A percentile compares a stretch with the other conserved stretches of the same genome.
These are phyloP conservation scores for Colletotrichum sp. DNA, from an alignment of 2,329 filamentous ascomycete species.

Conservation along the genomic window DNA sequence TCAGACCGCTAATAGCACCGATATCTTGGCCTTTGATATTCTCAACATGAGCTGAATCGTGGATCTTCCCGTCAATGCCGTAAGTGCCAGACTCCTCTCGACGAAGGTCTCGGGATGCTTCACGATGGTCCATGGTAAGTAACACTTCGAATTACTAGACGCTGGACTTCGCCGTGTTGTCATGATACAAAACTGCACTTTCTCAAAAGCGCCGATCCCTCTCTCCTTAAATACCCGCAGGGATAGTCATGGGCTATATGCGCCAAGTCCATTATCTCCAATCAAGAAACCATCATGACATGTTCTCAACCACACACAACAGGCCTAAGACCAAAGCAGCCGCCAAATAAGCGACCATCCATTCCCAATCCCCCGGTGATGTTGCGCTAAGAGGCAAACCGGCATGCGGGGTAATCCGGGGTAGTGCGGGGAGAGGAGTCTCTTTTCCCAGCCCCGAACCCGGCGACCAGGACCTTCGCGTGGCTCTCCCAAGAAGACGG, in stretches of 20 bases:
- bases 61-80: not conserved
- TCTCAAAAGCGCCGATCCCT: not conserved
- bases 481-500: not conserved
- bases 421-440: slow-evolving; percentile 3
- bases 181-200: not conserved
- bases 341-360: not conserved
- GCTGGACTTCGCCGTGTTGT: not conserved
- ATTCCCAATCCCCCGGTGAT: not conserved
- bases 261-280: not conserved
- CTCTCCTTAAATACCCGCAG: not conserved
- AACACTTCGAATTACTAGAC: not conserved
- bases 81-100: not conserved
- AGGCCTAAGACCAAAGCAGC: not conserved
- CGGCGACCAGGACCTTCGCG: not conserved
- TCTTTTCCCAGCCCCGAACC: not conserved
- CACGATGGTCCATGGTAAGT: not conserved
- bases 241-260: not conserved
- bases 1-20: not conserved
- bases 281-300: not conserved
- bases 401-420: slow-evolving; percentile 6
- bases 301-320: not conserved
- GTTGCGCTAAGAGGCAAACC: not conserved
- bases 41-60: not conserved
- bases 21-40: not conserved
- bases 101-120: not conserved